These are phyloP conservation scores for Pulveroboletus sp. DNA, from an alignment of 768 basidiomycete genomes.

Conservation along the genomic window DNA sequence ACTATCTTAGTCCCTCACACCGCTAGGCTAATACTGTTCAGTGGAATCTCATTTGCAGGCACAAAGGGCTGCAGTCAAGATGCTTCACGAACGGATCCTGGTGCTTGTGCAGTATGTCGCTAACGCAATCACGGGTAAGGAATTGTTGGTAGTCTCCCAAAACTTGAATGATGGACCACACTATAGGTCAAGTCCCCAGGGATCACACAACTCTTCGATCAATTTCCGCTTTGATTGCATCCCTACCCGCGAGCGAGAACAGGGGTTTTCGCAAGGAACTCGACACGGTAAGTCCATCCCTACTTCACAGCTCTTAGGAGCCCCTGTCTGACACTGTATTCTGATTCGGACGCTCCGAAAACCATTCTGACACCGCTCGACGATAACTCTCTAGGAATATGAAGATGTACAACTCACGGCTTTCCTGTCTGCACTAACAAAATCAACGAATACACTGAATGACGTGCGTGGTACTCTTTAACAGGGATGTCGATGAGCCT, in stretches of 20 bases:
- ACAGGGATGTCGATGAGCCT: not conserved
- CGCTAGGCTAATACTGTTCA: constrained; percentile 29
- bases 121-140: constrained; percentile 66
- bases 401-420: constrained; percentile 92
- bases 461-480: constrained; percentile 55
- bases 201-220: constrained; percentile 83
- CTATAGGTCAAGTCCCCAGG: constrained; percentile 59
- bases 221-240: constrained; percentile 80
- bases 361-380: not conserved
- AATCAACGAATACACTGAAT: constrained; percentile 81
- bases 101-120: constrained; percentile 84
- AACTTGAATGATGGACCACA: not conserved
- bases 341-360: not conserved
- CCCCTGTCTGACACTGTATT: not conserved
- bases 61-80: constrained; percentile 91
- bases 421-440: constrained; percentile 83
- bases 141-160: not conserved
- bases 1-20: not conserved
- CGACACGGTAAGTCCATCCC: constrained; percentile 54
- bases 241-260: constrained; percentile 82
- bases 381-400: constrained; percentile 63
- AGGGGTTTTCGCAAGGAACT: constrained; percentile 84
- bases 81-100: constrained; percentile 89
- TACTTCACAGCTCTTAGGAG: not conserved
- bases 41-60: constrained; percentile 89